Conservation (phyloP, 108 stramenopile species). For the Cylindrotheca fusiformis region DNA sequence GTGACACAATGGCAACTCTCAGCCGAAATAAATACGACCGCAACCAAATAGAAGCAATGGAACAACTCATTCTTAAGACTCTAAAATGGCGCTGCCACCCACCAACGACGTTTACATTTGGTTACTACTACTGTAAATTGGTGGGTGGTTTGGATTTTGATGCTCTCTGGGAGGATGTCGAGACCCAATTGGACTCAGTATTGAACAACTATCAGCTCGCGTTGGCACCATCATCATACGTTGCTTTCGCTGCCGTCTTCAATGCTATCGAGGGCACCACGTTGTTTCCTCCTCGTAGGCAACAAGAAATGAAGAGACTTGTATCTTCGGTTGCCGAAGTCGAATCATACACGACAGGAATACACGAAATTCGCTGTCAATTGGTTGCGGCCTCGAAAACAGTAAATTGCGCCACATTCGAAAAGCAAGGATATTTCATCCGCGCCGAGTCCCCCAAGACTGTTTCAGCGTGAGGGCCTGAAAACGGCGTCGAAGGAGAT, state of each 20-base stretch:
- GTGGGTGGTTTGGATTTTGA: constrained; percentile 7
- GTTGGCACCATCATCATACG: constrained; percentile 3
- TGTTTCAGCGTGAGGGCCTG: too few species aligned
- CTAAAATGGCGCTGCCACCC: constrained; percentile 20
- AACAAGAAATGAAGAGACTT: too few species aligned
- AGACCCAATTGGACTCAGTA: constrained; percentile 12
- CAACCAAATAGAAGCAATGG: constrained; percentile 20
- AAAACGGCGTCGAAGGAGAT: too few species aligned
- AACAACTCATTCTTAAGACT: constrained; percentile 11
- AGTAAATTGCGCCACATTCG: too few species aligned
- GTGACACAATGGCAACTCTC: neutral
- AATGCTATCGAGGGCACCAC: constrained; percentile 20
- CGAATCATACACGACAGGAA: too few species aligned
- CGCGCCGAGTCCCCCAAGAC: too few species aligned
- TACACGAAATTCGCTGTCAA: neutral
- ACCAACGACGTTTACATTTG: constrained; percentile 13
- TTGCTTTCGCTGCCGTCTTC: constrained; percentile 20
- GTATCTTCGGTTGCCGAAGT: too few species aligned
- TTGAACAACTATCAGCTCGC: constrained; percentile 9
- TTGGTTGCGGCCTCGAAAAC: too few species aligned
- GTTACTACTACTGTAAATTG: constrained; percentile 3
- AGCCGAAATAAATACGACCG: constrained; percentile 4
- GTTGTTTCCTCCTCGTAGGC: too few species aligned
- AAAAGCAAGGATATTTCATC: too few species aligned
- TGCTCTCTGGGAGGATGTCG: constrained; percentile 8